Evolutionary conservation across 208 protist genomes (phyloP).

Genomic region (Acanthamoeba royreba): DNA sequence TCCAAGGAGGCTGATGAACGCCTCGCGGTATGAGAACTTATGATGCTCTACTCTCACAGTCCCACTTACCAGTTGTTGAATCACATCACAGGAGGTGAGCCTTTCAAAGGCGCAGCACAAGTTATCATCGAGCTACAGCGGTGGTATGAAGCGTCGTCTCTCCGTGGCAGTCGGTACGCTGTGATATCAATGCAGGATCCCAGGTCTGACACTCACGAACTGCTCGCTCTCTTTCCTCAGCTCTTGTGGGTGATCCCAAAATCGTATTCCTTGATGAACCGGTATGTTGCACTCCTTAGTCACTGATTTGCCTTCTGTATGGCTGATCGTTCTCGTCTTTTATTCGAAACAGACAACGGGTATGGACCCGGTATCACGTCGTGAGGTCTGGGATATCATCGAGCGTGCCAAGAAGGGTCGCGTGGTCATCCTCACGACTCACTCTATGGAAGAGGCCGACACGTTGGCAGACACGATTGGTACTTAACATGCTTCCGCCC

Average conservation of each 20-base stretch:
- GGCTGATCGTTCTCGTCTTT: neutral
- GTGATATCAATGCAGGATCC: neutral
- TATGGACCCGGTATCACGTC: conserved; percentile 70
- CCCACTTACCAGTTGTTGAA: neutral
- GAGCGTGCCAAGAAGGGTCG: conserved; percentile 57
- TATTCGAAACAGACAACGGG: conserved; percentile 64
- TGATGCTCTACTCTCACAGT: neutral
- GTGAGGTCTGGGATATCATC: conserved; percentile 74
- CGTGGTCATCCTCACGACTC: conserved; percentile 65
- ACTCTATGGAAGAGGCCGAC: conserved; percentile 61
- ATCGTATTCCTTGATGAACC: conserved; percentile 46
- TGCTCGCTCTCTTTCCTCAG: neutral
- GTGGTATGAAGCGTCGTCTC: conserved; percentile 62
- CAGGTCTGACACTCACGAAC: too few relatives aligned
- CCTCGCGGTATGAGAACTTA: too few relatives aligned
- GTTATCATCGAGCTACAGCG: neutral
- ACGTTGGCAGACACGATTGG: conserved; percentile 22
- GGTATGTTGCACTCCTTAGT: neutral
- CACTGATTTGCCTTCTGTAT: too few relatives aligned
- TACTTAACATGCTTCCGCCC: neutral
- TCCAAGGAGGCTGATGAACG: neutral
- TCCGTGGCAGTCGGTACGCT: conserved; percentile 42
- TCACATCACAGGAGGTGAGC: conserved; percentile 39
- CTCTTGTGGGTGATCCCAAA: conserved; percentile 52
- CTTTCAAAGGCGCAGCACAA: neutral